Percentiles rank a stretch among this genome's conserved stretches.
These are phyloP conservation scores for Porphyrellus cyaneotinctus DNA, from an alignment of 768 basidiomycete genomes.

Conservation along the genomic window DNA sequence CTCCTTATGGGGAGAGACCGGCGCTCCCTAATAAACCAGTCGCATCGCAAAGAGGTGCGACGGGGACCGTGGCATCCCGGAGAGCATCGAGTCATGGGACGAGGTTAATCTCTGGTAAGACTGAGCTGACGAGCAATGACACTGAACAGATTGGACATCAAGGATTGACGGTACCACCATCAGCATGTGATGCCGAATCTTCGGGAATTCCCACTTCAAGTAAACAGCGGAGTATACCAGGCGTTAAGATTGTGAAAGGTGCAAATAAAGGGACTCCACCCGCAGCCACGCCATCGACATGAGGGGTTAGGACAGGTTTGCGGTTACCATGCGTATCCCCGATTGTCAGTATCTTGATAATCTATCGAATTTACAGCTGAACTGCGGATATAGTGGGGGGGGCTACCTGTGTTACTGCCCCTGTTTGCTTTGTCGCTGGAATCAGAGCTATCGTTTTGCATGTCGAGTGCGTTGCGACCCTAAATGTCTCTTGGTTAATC, in stretches of 20 bases:
- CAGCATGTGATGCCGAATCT: conserved; percentile 7
- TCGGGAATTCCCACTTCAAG: conserved; percentile 14
- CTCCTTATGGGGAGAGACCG: conserved; percentile 18
- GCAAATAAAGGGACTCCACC: conserved; percentile 13
- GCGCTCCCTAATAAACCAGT: conserved; percentile 22
- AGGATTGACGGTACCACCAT: background rate
- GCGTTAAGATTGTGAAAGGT: conserved; percentile 30
- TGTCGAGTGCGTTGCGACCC: background rate
- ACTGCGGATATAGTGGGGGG: conserved; percentile 2
- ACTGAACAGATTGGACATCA: background rate
- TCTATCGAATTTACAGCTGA: conserved; percentile 4
- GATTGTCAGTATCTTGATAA: background rate
- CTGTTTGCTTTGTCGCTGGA: conserved; percentile 3
- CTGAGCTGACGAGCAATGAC: conserved; percentile 2
- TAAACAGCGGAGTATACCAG: conserved; percentile 30
- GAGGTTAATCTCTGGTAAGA: background rate
- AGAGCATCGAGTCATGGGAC: background rate
- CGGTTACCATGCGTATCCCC: background rate
- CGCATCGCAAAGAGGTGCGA: background rate
- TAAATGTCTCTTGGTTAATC: background rate
- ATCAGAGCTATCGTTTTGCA: conserved; percentile 1
- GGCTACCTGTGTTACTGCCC: background rate
- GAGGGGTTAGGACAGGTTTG: conserved; percentile 3
- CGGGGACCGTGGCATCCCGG: background rate
- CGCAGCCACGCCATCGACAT: conserved; percentile 6